Evolutionary conservation across 148 eudicot species (phyloP).

Genomic region (Fagopyrum homotropicum): DNA sequence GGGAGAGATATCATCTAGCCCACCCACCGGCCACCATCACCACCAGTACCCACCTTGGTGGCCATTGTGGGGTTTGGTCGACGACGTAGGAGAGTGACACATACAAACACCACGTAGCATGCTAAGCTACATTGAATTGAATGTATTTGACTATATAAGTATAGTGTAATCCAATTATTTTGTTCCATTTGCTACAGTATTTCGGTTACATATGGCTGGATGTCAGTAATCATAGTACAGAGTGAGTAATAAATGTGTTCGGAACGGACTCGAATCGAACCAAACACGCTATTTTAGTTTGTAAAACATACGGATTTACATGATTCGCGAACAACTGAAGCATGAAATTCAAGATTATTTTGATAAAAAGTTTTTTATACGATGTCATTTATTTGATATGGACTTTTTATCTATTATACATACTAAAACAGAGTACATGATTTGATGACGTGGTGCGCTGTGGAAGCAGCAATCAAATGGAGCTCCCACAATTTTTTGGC

Average conservation of each 20-base stretch:
- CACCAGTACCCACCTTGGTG: neutral
- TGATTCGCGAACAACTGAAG: no score
- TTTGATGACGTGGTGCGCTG: no score
- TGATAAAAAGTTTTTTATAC: no score
- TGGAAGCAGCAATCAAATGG: no score
- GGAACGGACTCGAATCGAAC: no score
- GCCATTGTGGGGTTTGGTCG: neutral
- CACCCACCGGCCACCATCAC: constrained; percentile 12
- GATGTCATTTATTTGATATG: no score
- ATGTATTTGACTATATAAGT: neutral
- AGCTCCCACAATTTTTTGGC: no score
- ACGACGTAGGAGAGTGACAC: neutral
- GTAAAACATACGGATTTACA: no score
- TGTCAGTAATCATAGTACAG: neutral
- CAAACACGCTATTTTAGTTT: no score
- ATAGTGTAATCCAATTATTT: neutral
- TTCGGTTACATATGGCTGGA: neutral
- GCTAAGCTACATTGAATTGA: neutral
- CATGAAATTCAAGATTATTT: no score
- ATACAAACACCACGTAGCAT: neutral
- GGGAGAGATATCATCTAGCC: neutral
- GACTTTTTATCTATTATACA: no score
- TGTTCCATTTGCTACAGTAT: neutral
- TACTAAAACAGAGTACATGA: no score
- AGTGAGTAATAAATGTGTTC: neutral